Evolutionary conservation across 768 basidiomycete genomes (phyloP).

Genomic region (Pisolithus albus): DNA sequence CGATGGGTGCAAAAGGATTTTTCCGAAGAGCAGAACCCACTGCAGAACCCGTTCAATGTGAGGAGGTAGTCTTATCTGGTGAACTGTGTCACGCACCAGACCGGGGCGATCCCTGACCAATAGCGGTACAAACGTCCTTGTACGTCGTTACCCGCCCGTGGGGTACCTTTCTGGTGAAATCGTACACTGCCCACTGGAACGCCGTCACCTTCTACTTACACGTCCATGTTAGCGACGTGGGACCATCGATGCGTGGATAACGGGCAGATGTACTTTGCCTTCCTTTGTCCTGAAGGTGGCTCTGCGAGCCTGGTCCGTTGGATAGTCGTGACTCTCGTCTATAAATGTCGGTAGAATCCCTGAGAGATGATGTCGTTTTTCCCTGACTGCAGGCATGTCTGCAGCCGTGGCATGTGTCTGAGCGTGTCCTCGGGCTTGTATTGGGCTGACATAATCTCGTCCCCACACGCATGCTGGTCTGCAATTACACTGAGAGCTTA

Average conservation of each 20-base stretch:
- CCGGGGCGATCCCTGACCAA: slow-evolving; percentile 53
- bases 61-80: not conserved
- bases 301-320: not conserved
- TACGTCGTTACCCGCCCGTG: slow-evolving; percentile 50
- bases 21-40: slow-evolving; percentile 58
- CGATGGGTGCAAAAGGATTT: slow-evolving; percentile 61
- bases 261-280: not conserved
- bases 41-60: slow-evolving; percentile 12
- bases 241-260: not conserved
- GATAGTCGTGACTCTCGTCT: not conserved
- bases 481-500: no score
- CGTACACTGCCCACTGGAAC: slow-evolving; percentile 59
- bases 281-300: not conserved
- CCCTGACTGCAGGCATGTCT: no score
- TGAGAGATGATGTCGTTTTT: no score
- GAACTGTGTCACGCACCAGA: slow-evolving; percentile 40
- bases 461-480: no score
- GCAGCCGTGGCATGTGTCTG: no score
- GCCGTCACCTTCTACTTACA: slow-evolving; percentile 38
- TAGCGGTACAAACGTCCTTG: slow-evolving; percentile 41
- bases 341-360: no score
- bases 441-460: no score
- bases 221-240: not conserved
- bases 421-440: no score
- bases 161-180: slow-evolving; percentile 44